Evolutionary conservation across 2,329 filamentous ascomycete species (phyloP).

Genomic region (Blumeria graminis): DNA sequence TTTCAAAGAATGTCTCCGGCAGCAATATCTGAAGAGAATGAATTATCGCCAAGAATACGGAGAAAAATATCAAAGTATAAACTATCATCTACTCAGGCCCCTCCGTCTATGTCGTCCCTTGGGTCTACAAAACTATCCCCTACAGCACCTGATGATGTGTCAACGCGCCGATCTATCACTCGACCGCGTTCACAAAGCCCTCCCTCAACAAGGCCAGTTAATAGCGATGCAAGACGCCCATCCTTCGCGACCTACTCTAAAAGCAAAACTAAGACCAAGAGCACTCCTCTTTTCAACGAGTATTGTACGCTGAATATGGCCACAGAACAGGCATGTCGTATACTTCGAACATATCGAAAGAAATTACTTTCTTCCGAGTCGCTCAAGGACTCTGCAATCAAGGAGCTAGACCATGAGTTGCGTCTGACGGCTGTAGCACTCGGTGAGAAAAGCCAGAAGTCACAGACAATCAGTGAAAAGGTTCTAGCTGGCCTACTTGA

Average conservation of each 20-base stretch:
- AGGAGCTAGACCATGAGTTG: constrained; percentile 39
- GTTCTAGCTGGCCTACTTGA: constrained; percentile 41
- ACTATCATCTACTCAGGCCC: constrained; percentile 22
- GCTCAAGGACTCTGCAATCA: constrained; percentile 31
- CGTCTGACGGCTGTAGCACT: constrained; percentile 36
- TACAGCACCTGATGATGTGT: constrained; percentile 12
- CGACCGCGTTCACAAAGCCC: constrained; percentile 14
- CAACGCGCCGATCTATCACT: constrained; percentile 5
- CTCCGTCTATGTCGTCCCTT: constrained; percentile 5
- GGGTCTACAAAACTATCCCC: constrained; percentile 11
- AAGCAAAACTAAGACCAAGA: constrained; percentile 24
- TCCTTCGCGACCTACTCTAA: constrained; percentile 25
- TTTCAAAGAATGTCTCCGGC: constrained; percentile 33
- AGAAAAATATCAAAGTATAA: constrained; percentile 28
- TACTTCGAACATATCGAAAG: constrained; percentile 35
- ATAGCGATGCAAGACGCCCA: constrained; percentile 21
- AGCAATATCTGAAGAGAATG: constrained; percentile 19
- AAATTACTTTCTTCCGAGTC: constrained; percentile 31
- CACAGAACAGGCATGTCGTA: constrained; percentile 39
- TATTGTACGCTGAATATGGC: constrained; percentile 34
- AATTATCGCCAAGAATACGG: constrained; percentile 30
- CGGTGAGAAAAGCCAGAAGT: constrained; percentile 14
- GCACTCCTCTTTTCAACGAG: constrained; percentile 19
- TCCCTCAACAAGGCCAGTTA: constrained; percentile 11
- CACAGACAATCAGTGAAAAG: constrained; percentile 29